phyloP scores from a whole-genome alignment of 768 basidiomycete genomes.

The Erythrobasidium yunnanense region DNA sequence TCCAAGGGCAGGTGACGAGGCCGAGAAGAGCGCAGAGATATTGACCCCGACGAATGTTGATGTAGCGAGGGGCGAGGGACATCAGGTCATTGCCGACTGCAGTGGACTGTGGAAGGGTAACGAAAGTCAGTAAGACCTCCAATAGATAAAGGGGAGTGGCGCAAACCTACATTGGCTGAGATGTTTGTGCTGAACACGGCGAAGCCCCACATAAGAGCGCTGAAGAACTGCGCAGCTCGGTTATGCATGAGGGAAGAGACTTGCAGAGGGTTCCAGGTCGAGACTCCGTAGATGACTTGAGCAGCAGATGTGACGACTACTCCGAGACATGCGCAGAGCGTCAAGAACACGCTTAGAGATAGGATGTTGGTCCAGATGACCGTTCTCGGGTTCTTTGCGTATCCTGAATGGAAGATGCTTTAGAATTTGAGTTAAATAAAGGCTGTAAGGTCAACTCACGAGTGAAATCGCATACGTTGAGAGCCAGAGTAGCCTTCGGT shows the following conservation, averaged over 20 bases:
- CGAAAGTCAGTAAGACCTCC: too few relatives aligned
- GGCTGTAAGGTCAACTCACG: too few relatives aligned
- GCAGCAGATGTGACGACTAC: constrained; percentile 31
- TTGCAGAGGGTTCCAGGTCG: constrained; percentile 30
- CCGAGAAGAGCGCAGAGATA: constrained; percentile 57
- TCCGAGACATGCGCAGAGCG: constrained; percentile 29
- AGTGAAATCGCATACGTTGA: constrained; percentile 34
- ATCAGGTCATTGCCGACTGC: constrained; percentile 10
- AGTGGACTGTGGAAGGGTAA: too few relatives aligned
- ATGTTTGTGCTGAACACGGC: constrained; percentile 9
- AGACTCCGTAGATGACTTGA: constrained; percentile 29
- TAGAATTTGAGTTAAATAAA: too few relatives aligned
- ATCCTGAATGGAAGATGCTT: too few relatives aligned
- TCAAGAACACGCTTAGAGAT: constrained; percentile 31
- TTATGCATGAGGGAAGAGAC: constrained; percentile 32
- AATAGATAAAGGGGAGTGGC: too few relatives aligned
- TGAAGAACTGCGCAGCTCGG: constrained; percentile 15
- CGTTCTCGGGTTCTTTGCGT: constrained; percentile 23
- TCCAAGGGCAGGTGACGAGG: constrained; percentile 10
- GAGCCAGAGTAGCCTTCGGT: constrained; percentile 27
- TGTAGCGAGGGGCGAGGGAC: background rate
- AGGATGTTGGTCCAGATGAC: constrained; percentile 36
- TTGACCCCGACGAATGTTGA: constrained; percentile 52
- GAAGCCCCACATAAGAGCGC: background rate
- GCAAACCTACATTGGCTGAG: background rate